Conservation (phyloP, 1,284 basidiomycete genomes). For the Sanghuangporus sanghuang region DNA sequence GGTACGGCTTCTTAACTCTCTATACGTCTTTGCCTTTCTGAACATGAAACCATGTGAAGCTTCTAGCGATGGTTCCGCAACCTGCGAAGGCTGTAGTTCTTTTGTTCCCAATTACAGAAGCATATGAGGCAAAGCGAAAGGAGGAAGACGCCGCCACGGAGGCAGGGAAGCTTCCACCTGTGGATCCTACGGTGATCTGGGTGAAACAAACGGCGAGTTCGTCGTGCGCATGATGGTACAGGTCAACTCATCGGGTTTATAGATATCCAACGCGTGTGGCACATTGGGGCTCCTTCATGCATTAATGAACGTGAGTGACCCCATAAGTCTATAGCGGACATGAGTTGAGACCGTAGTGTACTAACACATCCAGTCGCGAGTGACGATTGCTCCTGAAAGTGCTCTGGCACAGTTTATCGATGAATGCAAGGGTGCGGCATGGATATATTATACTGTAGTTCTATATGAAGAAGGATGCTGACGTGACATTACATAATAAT, state of each 20-base stretch:
- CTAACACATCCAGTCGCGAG: slow-evolving; percentile 43
- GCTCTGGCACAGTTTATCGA: slow-evolving; percentile 62
- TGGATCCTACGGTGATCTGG: slow-evolving; percentile 64
- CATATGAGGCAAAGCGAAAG: slow-evolving; percentile 44
- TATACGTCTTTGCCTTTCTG: not conserved
- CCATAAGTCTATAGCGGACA: not conserved
- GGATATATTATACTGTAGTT: not conserved
- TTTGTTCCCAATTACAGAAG: slow-evolving; percentile 69
- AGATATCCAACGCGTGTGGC: slow-evolving; percentile 88
- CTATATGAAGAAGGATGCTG: not conserved
- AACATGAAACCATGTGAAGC: slow-evolving; percentile 32
- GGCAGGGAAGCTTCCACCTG: slow-evolving; percentile 41
- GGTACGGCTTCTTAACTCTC: slow-evolving; percentile 28
- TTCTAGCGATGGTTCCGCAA: slow-evolving; percentile 61
- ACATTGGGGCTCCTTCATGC: slow-evolving; percentile 86
- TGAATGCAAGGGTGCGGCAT: slow-evolving; percentile 50
- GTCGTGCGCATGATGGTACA: not conserved
- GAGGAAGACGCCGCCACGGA: slow-evolving; percentile 53
- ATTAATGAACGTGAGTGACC: slow-evolving; percentile 56
- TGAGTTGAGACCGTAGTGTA: not conserved
- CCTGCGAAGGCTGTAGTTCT: slow-evolving; percentile 80
- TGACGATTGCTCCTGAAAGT: slow-evolving; percentile 48
- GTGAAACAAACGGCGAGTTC: slow-evolving; percentile 71
- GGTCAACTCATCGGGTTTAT: not conserved
- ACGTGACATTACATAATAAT: slow-evolving; percentile 13